Evolutionary conservation across 345 rosid species (phyloP), one percentile per base, ranked within the genome.

Genomic region (Erodium maritimum): DNA sequence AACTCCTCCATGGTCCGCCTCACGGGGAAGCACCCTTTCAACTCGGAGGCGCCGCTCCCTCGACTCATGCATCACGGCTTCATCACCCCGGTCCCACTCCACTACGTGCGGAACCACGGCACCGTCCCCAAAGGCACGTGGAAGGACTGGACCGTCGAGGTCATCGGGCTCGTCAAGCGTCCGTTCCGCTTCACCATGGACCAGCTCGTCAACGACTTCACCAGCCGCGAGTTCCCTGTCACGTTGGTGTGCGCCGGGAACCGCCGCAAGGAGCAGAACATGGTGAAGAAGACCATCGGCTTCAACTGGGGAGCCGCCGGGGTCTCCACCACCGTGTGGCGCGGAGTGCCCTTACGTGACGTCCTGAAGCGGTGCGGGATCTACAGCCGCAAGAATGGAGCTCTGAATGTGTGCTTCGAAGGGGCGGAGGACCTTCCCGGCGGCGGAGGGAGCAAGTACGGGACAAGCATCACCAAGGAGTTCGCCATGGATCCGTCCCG

Each of bases 21-120:
- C 76, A 85, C 96, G 2, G 96, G 99, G 51, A 93, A 93, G 63
- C 96, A 93, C 60, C 99, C 99, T 0, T 93, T 86, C 75, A 93
- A 93, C 84, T 76, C 82, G 0, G 99, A 88, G 60, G 62, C 99
- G 0, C 95, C 96, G 4, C 60, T 93, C 22, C 63, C 68, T 66
- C 77, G 85, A 33, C 96, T 93, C 57, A 86, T 89, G 95, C 89
- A 83, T 69, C 94, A 93, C 64, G 95, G 99, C 1, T 93, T 93
- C 80, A 86, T 93, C 63, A 88, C 99, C 34, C 96, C 96, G 2
- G 89, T 80, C 5, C 91, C 95, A 1, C 94, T 93, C 67, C 96
- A 93, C 65, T 93, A 86, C 74, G 96, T 93, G 46, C 91, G 96
- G 13, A 93, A 93, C 78, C 99, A 86, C 62, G 96, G 95, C 2